These are phyloP conservation scores for Ophiostoma angusticollis DNA, from an alignment of 2,329 filamentous ascomycete genomes.

Conservation along the genomic window DNA sequence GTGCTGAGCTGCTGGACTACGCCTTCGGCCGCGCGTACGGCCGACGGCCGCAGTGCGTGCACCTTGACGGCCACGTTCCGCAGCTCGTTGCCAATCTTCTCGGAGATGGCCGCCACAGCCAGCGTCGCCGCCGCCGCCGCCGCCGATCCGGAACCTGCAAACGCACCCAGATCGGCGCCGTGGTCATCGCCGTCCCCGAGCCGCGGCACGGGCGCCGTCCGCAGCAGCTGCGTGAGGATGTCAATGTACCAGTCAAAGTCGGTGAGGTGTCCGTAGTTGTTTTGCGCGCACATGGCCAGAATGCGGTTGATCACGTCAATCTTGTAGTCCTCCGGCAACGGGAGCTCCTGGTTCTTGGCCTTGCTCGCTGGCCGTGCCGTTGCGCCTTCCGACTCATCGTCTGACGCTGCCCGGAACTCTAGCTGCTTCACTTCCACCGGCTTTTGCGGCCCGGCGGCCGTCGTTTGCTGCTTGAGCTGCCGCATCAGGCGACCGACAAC, in stretches of 20 bases:
- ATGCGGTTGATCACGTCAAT: conserved; percentile 72
- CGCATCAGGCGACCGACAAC: conserved; percentile 80
- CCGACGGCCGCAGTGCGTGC: conserved; percentile 63
- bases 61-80: conserved; percentile 89
- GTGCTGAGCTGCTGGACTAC: conserved; percentile 48
- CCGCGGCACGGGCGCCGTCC: conserved; percentile 46
- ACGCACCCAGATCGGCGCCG: conserved; percentile 20
- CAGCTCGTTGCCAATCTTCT: conserved; percentile 70
- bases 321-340: conserved; percentile 76
- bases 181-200: conserved; percentile 25
- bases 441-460: conserved; percentile 31
- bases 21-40: conserved; percentile 71
- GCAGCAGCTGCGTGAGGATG: conserved; percentile 72
- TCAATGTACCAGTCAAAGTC: conserved; percentile 99
- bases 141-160: conserved; percentile 12
- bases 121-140: conserved; percentile 22
- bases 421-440: conserved; percentile 32
- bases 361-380: conserved; percentile 20
- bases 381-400: conserved; percentile 37
- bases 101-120: conserved; percentile 49
- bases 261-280: conserved; percentile 71
- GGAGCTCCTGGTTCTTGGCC: conserved; percentile 33
- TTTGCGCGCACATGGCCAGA: conserved; percentile 75
- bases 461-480: conserved; percentile 64
- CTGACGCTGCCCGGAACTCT: conserved; percentile 32